Base-by-base conservation (phyloP, 73 alveolate species). In the Uronychia setigera region DNA sequence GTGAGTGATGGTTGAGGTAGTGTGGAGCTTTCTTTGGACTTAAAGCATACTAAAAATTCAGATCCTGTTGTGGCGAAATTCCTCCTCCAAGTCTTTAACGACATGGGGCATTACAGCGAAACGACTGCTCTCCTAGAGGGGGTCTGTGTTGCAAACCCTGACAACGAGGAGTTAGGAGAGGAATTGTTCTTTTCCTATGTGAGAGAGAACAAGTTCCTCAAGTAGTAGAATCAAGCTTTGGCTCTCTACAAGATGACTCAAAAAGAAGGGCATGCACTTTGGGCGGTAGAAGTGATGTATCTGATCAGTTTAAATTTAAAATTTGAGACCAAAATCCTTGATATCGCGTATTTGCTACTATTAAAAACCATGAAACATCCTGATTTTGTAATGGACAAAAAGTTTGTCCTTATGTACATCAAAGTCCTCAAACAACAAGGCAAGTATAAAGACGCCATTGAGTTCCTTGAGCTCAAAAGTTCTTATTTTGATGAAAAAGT, bases 201-300 rank as follows among this genome's bases (percentile, higher is more conserved):
- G 19, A 81, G 93, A 87, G 93, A 87, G 33, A 87, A 74, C 81
- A 87, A 87, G 31, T 35, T 87, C 26, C 86, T 87, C 1, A 87
- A 87, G 81, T 83, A 87, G 59, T 81, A 87, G 46, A 87, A 87
- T 57, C 85, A 87, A 26, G 93, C 93, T 26, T 81, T 87, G 1
- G 1, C 31, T 5, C 86, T 87, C 31, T 87, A 87, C 35, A 87
- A 87, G 76, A 31, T 59, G 29, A 78, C 80, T 32, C 60, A 81
- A 34, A 88, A 80, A 29, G 94, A 88, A 31, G 67, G 74, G 19
- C 82, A 88, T 88, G 94, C 94, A 26, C 74, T 80, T 26, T 88
- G 94, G 94, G 94, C 94, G 27, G 94, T 88, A 0, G 94, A 88
- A 67, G 60, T 84, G 0, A 88, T 88, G 94, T 88, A 88, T 58